Base-by-base conservation (phyloP, 75 land plant species). In the Isoetes taiwanensis region DNA sequence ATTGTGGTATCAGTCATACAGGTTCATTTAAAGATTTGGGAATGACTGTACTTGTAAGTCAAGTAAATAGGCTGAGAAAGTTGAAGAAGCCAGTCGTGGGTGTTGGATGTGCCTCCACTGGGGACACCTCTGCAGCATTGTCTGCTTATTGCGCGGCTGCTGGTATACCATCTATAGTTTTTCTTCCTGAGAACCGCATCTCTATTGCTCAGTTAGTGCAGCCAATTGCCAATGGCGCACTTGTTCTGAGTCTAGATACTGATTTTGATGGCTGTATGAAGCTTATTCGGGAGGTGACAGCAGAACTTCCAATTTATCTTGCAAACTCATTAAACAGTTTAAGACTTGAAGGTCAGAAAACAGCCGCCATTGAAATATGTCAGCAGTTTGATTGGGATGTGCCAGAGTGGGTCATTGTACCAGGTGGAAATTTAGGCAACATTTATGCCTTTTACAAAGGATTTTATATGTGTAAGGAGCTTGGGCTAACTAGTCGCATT, bases 331-430 rank as follows among this genome's bases (percentile, higher is more conserved):
- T 88, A 27, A 88, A 88, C 60, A 81, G 86, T 39, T 65, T 88
- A 54, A 68, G 95, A 46, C 61, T 88, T 0, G 95, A 88, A 41
- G 95, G 95, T 28, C 95, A 66, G 53, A 66, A 66, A 63, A 87
- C 94, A 2, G 94, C 94, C 0, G 94, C 94, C 0, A 84, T 87
- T 75, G 70, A 88, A 78, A 88, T 88, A 17, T 61, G 77, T 56
- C 95, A 88, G 75, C 95, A 88, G 65, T 88, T 88, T 41, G 86
- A 88, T 59, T 88, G 95, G 95, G 72, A 81, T 60, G 95, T 85
- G 27, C 95, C 95, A 0, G 95, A 88, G 64, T 88, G 95, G 95
- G 91, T 88, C 28, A 81, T 88, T 4, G 91, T 88, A 21, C 95
- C 95, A 1, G 95, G 95, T 0, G 95, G 95, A 8, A 88, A 88